Base-by-base conservation (phyloP, 371 early-diverging fungal genomes). In the Smittium culicis region DNA sequence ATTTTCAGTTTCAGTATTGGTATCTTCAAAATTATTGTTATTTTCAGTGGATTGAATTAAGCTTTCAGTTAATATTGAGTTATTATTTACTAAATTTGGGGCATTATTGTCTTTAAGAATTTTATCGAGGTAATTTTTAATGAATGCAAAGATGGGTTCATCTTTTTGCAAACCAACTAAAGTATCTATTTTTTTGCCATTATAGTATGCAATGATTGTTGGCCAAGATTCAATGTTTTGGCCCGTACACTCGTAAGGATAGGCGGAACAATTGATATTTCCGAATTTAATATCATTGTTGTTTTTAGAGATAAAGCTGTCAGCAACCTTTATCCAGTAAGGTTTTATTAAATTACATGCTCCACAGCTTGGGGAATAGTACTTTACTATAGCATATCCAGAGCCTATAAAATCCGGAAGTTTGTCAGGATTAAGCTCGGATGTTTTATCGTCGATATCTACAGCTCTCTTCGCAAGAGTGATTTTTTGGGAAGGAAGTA, bases 331-430 rank as follows among this genome's bases (percentile, higher is more conserved):
- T 45, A 72, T 70, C 76, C 75, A 77, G 60, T 67, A 72, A 62
- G 78, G 78, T 66, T 67, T 67, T 56, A 76, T 70, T 31, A 30
- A 25, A 64, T 33, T 31, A 68, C 78, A 77, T 65, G 73, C 75
- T 65, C 60, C 45, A 64, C 74, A 74, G 17, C 24, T 27, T 3
- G 70, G 68, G 54, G 74, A 73, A 56, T 34, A 74, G 64, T 69
- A 69, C 66, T 74, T 74, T 32, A 74, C 59, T 25, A 74, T 35
- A 70, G 70, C 69, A 20, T 70, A 69, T 11, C 74, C 74, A 14
- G 67, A 35, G 30, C 16, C 2, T 5, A 29, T 62, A 5, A 20
- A 24, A 29, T 35, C n/a, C n/a, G n/a, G n/a, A n/a, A n/a, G n/a
- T n/a, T n/a, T n/a, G n/a, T n/a, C n/a, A n/a, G n/a, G n/a, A n/a